These are phyloP conservation scores for Fusarium anguioides DNA, from an alignment of 2,329 filamentous ascomycete genomes.

Conservation along the genomic window DNA sequence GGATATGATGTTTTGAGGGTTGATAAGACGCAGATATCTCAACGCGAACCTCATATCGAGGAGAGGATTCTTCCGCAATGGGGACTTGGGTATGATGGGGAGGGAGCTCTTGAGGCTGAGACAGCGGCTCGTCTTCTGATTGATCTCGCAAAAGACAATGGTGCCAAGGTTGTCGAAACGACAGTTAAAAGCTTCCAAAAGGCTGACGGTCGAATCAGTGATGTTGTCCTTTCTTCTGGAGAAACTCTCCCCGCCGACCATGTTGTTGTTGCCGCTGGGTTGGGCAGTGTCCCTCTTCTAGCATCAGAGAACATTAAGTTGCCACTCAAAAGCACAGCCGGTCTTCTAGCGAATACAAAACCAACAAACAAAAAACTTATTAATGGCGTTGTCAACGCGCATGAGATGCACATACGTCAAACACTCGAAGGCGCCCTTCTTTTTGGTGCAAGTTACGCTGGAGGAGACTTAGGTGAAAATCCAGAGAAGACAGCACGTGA, in stretches of 20 bases:
- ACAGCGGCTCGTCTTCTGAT: constrained; percentile 11
- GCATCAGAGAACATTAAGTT: constrained; percentile 3
- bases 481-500: constrained; percentile 19
- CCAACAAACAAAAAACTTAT: neutral
- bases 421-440: constrained; percentile 1
- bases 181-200: neutral
- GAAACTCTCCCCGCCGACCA: neutral
- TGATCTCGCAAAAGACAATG: neutral
- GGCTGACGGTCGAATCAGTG: neutral
- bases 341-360: constrained; percentile 20
- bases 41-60: neutral
- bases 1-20: constrained; percentile 2
- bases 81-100: constrained; percentile 12
- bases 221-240: constrained; percentile 6
- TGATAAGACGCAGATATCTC: neutral
- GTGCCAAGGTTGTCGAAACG: neutral
- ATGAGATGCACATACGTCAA: constrained; percentile 18
- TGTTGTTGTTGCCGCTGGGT: constrained; percentile 15
- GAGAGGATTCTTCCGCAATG: neutral
- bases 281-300: constrained; percentile 21
- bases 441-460: constrained; percentile 4
- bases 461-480: constrained; percentile 8
- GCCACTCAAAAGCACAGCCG: neutral
- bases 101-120: constrained; percentile 23
- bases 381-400: constrained; percentile 3